phyloP scores from a whole-genome alignment of 345 rosid genomes.

The Eucalyptus coolabah region DNA sequence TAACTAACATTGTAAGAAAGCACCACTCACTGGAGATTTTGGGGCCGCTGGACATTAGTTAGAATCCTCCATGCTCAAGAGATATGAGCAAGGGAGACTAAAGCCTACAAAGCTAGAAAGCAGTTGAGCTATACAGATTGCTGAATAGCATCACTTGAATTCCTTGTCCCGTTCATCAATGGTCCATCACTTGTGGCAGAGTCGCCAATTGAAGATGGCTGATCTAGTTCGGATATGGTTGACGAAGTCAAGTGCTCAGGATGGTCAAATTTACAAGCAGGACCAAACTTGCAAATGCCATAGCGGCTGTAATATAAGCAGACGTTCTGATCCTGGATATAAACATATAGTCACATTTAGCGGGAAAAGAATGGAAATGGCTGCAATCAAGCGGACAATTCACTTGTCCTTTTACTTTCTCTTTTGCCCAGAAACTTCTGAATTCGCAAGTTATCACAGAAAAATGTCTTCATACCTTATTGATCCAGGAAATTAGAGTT shows the following conservation, averaged over 20 bases:
- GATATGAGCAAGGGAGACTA: not conserved
- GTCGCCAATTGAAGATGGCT: not conserved
- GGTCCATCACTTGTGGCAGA: constrained; percentile 7
- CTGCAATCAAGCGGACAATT: not conserved
- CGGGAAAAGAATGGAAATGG: not conserved
- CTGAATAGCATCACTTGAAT: constrained; percentile 10
- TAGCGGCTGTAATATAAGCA: constrained; percentile 84
- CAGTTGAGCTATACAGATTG: constrained; percentile 9
- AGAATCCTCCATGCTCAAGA: not conserved
- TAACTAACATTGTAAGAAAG: not conserved
- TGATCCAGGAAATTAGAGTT: not conserved
- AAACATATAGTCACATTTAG: not conserved
- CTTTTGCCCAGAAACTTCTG: not conserved
- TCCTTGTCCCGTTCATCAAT: constrained; percentile 5
- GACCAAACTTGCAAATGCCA: constrained; percentile 94
- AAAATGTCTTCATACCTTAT: not conserved
- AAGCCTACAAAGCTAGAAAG: not conserved
- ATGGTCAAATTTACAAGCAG: constrained; percentile 82
- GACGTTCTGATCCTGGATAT: constrained; percentile 54
- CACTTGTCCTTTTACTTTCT: not conserved
- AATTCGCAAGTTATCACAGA: not conserved
- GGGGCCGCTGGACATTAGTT: constrained; percentile 11
- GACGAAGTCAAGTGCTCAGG: constrained; percentile 23
- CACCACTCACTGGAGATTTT: constrained; percentile 7
- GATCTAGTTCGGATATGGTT: constrained; percentile 7